Percentiles rank a stretch among this genome's conserved stretches.
These are phyloP conservation scores for Pseudogymnoascus sp. DNA, from an alignment of 2,329 filamentous ascomycete species.

Conservation along the genomic window DNA sequence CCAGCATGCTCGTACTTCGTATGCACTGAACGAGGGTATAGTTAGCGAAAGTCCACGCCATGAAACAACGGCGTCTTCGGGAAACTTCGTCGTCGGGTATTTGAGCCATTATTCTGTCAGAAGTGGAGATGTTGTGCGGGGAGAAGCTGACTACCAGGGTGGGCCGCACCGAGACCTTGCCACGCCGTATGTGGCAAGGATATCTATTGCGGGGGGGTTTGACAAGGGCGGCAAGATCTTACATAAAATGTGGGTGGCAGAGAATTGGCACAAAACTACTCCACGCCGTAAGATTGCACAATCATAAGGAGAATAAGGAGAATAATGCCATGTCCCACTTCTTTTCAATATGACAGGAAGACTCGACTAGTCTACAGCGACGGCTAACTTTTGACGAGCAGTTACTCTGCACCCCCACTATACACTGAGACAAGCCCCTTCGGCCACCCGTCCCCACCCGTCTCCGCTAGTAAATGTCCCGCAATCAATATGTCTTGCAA, in stretches of 20 bases:
- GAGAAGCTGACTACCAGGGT: neutral
- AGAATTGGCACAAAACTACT: neutral
- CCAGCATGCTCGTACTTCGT: neutral
- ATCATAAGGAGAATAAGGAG: constrained; percentile 20
- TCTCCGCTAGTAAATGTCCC: neutral
- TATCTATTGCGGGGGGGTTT: neutral
- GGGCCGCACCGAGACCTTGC: neutral
- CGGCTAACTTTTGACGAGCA: neutral
- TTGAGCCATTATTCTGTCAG: neutral
- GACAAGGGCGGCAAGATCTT: neutral
- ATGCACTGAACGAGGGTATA: neutral
- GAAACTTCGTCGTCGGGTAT: neutral
- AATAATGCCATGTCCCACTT: constrained; percentile 9
- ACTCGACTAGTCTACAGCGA: neutral
- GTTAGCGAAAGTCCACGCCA: neutral
- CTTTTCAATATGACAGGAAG: neutral
- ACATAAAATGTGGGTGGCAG: neutral
- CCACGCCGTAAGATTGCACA: constrained; percentile 17
- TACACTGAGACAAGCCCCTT: neutral
- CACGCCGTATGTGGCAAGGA: neutral
- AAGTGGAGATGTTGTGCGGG: constrained; percentile 3
- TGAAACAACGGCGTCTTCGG: constrained; percentile 1
- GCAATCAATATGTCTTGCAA: neutral
- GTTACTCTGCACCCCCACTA: neutral
- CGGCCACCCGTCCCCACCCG: neutral